A percentile compares a stretch with the other conserved stretches of the same genome.
phyloP scores from a whole-genome alignment of 2,329 filamentous ascomycete species.

The Penicillium sp. region DNA sequence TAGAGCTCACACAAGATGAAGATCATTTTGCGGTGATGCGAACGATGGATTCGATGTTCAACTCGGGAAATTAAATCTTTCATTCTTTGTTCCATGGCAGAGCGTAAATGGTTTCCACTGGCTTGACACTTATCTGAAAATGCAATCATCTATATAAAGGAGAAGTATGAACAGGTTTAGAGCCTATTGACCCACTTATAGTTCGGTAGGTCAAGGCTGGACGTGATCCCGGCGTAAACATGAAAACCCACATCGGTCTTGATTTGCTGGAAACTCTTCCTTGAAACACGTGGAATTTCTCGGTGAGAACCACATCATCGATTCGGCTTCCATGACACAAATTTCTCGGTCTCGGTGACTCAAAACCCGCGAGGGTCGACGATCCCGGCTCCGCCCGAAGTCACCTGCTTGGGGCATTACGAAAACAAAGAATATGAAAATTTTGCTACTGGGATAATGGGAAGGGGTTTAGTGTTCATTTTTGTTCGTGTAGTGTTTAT shows the following conservation, averaged over 20 bases:
- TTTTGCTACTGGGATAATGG: constrained; percentile 26
- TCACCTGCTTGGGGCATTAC: constrained; percentile 19
- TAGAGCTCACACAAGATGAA: constrained; percentile 62
- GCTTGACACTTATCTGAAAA: too few species aligned
- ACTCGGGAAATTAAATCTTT: constrained; percentile 3
- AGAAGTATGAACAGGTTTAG: too few species aligned
- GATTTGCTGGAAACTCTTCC: too few species aligned
- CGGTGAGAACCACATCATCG: constrained; percentile 4
- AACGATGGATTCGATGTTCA: constrained; percentile 28
- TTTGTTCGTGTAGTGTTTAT: constrained; percentile 19
- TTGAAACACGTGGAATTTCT: too few species aligned
- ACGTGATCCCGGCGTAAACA: too few species aligned
- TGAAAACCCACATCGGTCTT: too few species aligned
- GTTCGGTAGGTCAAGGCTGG: too few species aligned
- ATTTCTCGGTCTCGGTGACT: constrained; percentile 17
- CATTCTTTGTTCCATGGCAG: too few species aligned
- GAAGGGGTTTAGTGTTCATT: constrained; percentile 22
- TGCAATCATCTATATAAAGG: too few species aligned
- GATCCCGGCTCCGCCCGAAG: constrained; percentile 22
- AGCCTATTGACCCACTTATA: too few species aligned
- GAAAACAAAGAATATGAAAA: neutral
- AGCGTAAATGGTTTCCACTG: too few species aligned
- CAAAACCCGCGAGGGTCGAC: neutral
- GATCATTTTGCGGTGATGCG: constrained; percentile 53
- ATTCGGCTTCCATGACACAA: neutral